Percentiles rank a stretch among this genome's conserved stretches.
These are phyloP conservation scores for Barbarea vulgaris DNA, from an alignment of 345 rosid species.

Conservation along the genomic window DNA sequence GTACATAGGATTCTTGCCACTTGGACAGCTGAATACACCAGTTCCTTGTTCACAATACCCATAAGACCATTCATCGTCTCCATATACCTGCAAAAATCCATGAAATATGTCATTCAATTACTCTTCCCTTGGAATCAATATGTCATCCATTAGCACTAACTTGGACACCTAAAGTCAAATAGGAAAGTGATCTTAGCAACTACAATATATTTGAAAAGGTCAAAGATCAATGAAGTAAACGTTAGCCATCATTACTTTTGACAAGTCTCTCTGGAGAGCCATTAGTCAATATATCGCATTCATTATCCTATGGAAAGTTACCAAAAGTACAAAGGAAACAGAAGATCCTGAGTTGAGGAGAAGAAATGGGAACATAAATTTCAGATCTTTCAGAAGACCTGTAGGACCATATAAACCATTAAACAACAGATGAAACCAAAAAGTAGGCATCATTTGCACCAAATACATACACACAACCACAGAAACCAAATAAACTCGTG, in stretches of 20 bases:
- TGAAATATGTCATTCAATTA: slow-evolving; percentile 22
- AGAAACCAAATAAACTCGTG: background rate
- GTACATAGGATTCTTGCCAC: slow-evolving; percentile 87
- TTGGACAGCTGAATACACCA: slow-evolving; percentile 88
- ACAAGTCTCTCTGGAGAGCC: background rate
- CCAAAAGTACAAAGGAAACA: background rate
- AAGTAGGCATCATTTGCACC: background rate
- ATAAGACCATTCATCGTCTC: slow-evolving; percentile 94
- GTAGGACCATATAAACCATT: background rate
- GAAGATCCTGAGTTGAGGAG: slow-evolving; percentile 4
- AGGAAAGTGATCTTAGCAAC: slow-evolving; percentile 5
- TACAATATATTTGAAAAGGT: slow-evolving; percentile 14
- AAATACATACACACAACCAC: background rate
- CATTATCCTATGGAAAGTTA: background rate
- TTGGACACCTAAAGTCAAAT: slow-evolving; percentile 17
- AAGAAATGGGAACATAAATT: background rate
- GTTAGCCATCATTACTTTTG: background rate
- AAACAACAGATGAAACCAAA: background rate
- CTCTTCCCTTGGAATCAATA: background rate
- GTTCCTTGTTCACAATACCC: slow-evolving; percentile 92
- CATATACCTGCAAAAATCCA: slow-evolving; percentile 60
- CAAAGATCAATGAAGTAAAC: slow-evolving; percentile 12
- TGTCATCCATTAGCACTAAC: slow-evolving; percentile 7
- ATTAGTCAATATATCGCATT: background rate
- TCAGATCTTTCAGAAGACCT: slow-evolving; percentile 17